Evolutionary conservation across 2,329 filamentous ascomycete genomes (phyloP), one percentile per base, ranked within the genome.

Genomic region (Penicillium sp.): DNA sequence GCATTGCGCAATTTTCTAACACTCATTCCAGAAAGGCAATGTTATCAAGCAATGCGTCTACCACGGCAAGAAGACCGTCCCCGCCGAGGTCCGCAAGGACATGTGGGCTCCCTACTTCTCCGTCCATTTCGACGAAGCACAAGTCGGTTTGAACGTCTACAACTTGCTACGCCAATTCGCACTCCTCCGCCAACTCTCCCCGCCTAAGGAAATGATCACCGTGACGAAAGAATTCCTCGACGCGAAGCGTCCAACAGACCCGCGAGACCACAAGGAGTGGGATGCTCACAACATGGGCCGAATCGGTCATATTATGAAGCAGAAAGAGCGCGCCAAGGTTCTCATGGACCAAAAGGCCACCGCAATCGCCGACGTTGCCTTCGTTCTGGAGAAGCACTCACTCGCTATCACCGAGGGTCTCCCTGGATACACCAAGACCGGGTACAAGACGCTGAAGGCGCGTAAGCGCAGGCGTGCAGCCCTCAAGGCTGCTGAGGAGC

Each of bases 281-380:
- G 68, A 78, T 54, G 61, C 76, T 54, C 69, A 76, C 54, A 70
- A 68, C 63, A 60, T 63, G 55, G 64, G 73, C 61, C 75, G 77
- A 61, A 69, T 78, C 54, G 74, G 75, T 24, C 67, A 72, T 54
- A 59, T 79, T 40, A 72, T 79, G 63, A 66, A 77, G 58, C 79
- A 82, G 69, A 77, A 78, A 57, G 67, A 79, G 56, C 75, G 80
- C 21, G 79, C 79, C n/a, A 75, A 75, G 52, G 74, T 75, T 43
- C 74, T 87, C 43, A 86, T 86, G 83, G 76, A 87, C 64, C 85
- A 87, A 67, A 85, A 83, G 67, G 83, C 83, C n/a, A 86, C 84
- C 53, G 79, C 77, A 42, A 77, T 86, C 18, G 85, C 84, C 5
- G 85, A 87, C 64, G 67, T 86, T 22, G 83, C 84, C 1, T 80